Evolutionary conservation across 371 early-diverging fungal species (phyloP).

Genomic region (Sanchytrium tribonematis): DNA sequence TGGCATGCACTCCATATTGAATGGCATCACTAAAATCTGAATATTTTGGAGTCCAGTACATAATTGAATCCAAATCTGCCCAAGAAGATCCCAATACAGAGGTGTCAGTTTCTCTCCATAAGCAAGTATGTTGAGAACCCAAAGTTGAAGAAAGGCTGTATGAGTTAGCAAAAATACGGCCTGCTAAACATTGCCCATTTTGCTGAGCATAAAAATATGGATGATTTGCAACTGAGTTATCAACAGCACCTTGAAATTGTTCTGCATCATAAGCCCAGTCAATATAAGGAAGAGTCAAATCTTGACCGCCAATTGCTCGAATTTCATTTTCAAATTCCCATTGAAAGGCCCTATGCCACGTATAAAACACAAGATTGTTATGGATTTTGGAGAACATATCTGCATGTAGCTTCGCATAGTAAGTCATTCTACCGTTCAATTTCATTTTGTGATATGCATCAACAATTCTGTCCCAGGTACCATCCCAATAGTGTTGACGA

Average conservation of each 20-base stretch:
- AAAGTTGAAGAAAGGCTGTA: background rate
- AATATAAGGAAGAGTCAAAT: background rate
- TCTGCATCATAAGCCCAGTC: background rate
- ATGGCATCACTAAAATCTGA: background rate
- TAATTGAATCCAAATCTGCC: background rate
- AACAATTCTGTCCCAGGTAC: background rate
- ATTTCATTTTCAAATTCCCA: constrained; percentile 1
- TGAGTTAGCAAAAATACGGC: background rate
- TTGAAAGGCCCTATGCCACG: background rate
- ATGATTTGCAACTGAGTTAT: background rate
- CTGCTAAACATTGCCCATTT: background rate
- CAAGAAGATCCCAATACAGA: background rate
- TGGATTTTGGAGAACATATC: background rate
- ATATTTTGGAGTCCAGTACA: background rate
- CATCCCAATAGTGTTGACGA: background rate
- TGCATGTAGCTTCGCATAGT: background rate
- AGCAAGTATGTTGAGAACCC: background rate
- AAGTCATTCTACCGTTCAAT: background rate
- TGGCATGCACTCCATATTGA: background rate
- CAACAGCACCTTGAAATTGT: background rate
- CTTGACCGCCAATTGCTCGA: background rate
- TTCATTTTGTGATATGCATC: background rate
- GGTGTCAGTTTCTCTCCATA: background rate
- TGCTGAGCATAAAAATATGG: background rate
- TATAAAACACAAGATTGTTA: background rate